Evolutionary conservation across 345 rosid genomes (phyloP).

Genomic region (Linum tenue): DNA sequence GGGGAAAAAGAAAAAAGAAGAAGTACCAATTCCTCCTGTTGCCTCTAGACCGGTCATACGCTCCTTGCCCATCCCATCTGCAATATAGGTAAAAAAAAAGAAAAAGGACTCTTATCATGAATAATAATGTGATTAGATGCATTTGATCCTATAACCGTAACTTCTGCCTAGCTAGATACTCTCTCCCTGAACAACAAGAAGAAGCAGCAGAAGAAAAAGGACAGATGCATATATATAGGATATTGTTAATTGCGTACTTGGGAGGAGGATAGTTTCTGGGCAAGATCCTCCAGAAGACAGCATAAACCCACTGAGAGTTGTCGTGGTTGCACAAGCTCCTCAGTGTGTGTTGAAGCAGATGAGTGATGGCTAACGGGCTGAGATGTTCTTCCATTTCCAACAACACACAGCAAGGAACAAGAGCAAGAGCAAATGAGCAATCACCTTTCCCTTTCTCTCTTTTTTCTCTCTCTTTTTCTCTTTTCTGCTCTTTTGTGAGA

Average conservation of each 20-base stretch:
- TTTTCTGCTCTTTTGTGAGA: too few relatives aligned
- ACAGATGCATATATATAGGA: background rate
- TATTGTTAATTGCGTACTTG: conserved; percentile 44
- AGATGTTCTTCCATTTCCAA: conserved; percentile 62
- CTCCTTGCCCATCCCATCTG: conserved; percentile 97
- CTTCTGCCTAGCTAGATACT: too few relatives aligned
- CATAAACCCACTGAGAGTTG: conserved; percentile 95
- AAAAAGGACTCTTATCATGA: background rate
- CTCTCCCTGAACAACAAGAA: too few relatives aligned
- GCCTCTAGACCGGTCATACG: conserved; percentile 92
- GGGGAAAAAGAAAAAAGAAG: background rate
- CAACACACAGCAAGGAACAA: conserved; percentile 1
- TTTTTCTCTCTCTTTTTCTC: too few relatives aligned
- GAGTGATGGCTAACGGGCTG: conserved; percentile 74
- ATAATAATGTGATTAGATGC: background rate
- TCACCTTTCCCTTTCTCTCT: too few relatives aligned
- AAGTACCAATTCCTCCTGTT: conserved; percentile 91
- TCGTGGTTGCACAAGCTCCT: conserved; percentile 85
- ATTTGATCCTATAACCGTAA: background rate
- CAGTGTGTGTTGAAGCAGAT: conserved; percentile 94
- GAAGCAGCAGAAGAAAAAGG: too few relatives aligned
- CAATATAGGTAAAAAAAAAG: conserved; percentile 7
- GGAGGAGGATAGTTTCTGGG: conserved; percentile 99
- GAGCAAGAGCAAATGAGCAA: too few relatives aligned
- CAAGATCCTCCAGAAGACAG: conserved; percentile 98